Percentiles rank a stretch among this genome's conserved stretches.
Evolutionary conservation across 495 filamentous ascomycete species (phyloP).

Genomic region (Tetracladium setigerum): DNA sequence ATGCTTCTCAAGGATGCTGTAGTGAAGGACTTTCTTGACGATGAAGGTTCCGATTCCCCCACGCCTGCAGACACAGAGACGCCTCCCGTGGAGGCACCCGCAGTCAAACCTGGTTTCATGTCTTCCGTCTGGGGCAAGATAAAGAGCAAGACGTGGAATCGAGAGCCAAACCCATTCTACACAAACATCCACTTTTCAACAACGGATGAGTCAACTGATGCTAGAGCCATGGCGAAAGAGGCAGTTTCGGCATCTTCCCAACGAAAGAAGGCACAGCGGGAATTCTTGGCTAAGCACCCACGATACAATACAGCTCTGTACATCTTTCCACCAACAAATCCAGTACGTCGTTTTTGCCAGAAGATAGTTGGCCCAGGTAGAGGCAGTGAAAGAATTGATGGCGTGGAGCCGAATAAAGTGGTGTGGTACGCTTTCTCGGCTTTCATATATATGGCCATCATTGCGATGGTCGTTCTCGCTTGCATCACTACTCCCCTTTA

Average conservation of each 20-base stretch:
- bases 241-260: slow-evolving; percentile 76
- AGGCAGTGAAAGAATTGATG: slow-evolving; percentile 76
- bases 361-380: slow-evolving; percentile 87
- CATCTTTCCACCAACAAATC: slow-evolving; percentile 71
- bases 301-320: slow-evolving; percentile 90
- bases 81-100: slow-evolving; percentile 20
- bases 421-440: slow-evolving; percentile 91
- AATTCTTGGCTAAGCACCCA: slow-evolving; percentile 81
- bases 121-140: slow-evolving; percentile 51
- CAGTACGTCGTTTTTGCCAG: slow-evolving; percentile 76
- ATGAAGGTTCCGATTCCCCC: slow-evolving; percentile 34
- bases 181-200: slow-evolving; percentile 67
- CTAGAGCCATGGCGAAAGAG: slow-evolving; percentile 79
- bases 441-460: slow-evolving; percentile 88
- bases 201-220: slow-evolving; percentile 66
- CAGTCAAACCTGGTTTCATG: slow-evolving; percentile 43
- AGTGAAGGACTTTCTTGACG: slow-evolving; percentile 88
- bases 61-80: slow-evolving; percentile 25
- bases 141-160: slow-evolving; percentile 42
- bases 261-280: slow-evolving; percentile 79
- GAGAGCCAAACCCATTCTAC: slow-evolving; percentile 94
- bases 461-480: slow-evolving; percentile 93
- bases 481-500: slow-evolving; percentile 93
- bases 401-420: slow-evolving; percentile 74
- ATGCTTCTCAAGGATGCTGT: slow-evolving; percentile 95